Base-by-base conservation (phyloP, 2,329 filamentous ascomycete species). In the Talaromyces pinophilus region DNA sequence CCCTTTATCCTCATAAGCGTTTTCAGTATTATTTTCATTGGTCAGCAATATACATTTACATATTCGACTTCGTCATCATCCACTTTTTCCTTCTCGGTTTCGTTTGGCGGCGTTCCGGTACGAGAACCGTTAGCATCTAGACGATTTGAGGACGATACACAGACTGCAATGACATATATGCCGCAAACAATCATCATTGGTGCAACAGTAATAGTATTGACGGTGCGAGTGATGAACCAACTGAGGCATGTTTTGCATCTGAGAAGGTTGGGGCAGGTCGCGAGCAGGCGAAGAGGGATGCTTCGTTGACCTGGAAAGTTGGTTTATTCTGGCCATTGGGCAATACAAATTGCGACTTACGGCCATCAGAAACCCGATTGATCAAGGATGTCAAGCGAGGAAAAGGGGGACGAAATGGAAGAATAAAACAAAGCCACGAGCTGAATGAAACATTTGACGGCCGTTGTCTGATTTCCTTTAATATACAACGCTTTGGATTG, bases 1-100 rank as follows among this genome's bases (percentile, higher is more conserved):
- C 76, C 77, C 71, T 72, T 80, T 65, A 70, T 79, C 62, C 59
- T 78, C 59, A 71, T 77, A 22, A 69, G 78, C 42, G 71, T 75
- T 25, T 67, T 75, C 35, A 52, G 73, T 33, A 62, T 77, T 48
- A 72, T 70, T 2, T 72, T 72, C 6, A 63, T 73, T n/a, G 28
- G 33, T 40, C 57, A 63, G 13, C 44, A 64, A 19, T 33, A 52
- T 19, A 61, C 72, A 22, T 60, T 71, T 8, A 59, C 70, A 17
- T 67, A 72, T 13, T 67, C 68, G 1, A 70, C 72, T 19, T 67
- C 74, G 17, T 71, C 72, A 6, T 69, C 72, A n/a, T 69, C 76
- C 40, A 75, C 76, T 2, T 57, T 61, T 52, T 54, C 59, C 10
- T 67, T 64, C 22, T 63, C 64, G 2, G 8, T 48, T 8, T 65